These are phyloP conservation scores for Penicillium bialowiezense DNA, from an alignment of 495 filamentous ascomycete species.

Conservation along the genomic window DNA sequence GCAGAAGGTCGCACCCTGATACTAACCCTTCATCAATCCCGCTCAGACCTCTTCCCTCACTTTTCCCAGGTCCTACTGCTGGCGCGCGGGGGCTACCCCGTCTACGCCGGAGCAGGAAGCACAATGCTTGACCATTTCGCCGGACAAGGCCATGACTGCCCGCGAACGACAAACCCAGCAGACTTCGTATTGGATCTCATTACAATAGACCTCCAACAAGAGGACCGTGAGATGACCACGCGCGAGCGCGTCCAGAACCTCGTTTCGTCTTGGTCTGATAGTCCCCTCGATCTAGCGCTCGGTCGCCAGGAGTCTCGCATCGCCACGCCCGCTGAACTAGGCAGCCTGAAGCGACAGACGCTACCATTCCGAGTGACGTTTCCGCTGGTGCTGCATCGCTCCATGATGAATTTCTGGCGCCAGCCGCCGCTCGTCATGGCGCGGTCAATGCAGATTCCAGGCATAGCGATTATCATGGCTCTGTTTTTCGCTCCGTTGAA, in stretches of 20 bases:
- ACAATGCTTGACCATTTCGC: conserved; percentile 65
- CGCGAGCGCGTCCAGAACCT: conserved; percentile 56
- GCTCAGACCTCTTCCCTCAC: conserved; percentile 66
- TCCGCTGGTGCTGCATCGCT: conserved; percentile 60
- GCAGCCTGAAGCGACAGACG: conserved; percentile 58
- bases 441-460: conserved; percentile 64
- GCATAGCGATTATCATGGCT: conserved; percentile 61
- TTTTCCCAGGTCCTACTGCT: conserved; percentile 71
- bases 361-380: conserved; percentile 60
- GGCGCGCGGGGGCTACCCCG: conserved; percentile 61
- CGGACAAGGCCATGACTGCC: conserved; percentile 57
- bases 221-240: conserved; percentile 53
- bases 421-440: conserved; percentile 63
- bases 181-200: conserved; percentile 76
- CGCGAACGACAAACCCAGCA: conserved; percentile 65
- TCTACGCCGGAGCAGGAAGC: conserved; percentile 63
- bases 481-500: conserved; percentile 71
- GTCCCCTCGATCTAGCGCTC: conserved; percentile 21
- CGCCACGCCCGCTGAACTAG: conserved; percentile 66
- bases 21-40: conserved; percentile 72
- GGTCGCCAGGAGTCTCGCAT: conserved; percentile 36
- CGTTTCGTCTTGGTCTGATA: conserved; percentile 41
- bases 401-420: conserved; percentile 63
- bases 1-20: conserved; percentile 72
- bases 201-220: conserved; percentile 67